A percentile compares a stretch with the other conserved stretches of the same genome.
Evolutionary conservation across 306 rosid genomes (phyloP).

Genomic region (Dryas alaskensis): DNA sequence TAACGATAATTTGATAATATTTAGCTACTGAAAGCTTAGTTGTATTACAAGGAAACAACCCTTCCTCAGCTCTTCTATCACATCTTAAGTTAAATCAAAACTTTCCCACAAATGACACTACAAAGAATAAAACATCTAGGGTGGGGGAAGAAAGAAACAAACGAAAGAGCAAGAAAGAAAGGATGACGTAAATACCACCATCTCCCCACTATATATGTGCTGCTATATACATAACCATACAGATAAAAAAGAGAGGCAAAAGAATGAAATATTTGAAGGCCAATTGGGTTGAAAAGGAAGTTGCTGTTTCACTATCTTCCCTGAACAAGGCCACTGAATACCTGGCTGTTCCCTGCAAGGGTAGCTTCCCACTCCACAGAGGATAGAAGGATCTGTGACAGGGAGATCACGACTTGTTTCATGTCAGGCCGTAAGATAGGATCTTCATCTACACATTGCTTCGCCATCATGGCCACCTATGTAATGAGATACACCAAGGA

Average conservation of each 20-base stretch:
- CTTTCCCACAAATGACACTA: slow-evolving; percentile 10
- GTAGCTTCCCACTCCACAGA: slow-evolving; percentile 99
- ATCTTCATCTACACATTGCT: slow-evolving; percentile 95
- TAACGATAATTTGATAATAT: not conserved
- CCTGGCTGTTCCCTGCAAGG: slow-evolving; percentile 97
- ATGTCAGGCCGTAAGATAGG: slow-evolving; percentile 89
- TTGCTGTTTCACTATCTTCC: slow-evolving; percentile 63
- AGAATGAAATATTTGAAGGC: slow-evolving; percentile 4
- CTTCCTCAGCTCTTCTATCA: not conserved
- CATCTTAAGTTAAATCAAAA: slow-evolving; percentile 25
- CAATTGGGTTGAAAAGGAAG: slow-evolving; percentile 19
- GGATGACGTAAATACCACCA: slow-evolving; percentile 16
- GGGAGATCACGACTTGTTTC: slow-evolving; percentile 80
- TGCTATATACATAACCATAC: slow-evolving; percentile 18
- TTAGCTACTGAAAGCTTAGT: not conserved
- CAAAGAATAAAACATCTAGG: slow-evolving; percentile 13
- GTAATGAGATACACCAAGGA: slow-evolving; percentile 10
- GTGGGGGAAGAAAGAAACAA: no score
- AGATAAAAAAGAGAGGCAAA: slow-evolving; percentile 10
- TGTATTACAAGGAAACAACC: slow-evolving; percentile 8
- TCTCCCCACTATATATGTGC: slow-evolving; percentile 15
- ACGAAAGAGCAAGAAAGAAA: not conserved
- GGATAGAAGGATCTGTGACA: slow-evolving; percentile 87
- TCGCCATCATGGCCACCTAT: slow-evolving; percentile 81
- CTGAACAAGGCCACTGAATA: slow-evolving; percentile 96